Evolutionary conservation across 768 basidiomycete species (phyloP).

Genomic region (Leccinum variicolor): DNA sequence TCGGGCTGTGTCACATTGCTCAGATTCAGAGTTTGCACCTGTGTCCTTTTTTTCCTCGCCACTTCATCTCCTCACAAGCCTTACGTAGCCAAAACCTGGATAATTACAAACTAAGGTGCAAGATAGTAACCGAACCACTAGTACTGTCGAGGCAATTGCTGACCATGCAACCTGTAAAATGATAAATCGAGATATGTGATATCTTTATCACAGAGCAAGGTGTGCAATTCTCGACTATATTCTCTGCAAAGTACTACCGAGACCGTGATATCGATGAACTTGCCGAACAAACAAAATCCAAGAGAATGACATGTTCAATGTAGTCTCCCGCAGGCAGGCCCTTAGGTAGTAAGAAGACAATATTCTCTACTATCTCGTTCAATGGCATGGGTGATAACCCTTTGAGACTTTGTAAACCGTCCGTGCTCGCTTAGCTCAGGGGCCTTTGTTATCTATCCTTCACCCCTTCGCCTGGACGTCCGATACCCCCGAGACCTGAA

Average conservation of each 20-base stretch:
- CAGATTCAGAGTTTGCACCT: not conserved
- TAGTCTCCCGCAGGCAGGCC: not conserved
- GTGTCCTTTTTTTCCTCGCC: not conserved
- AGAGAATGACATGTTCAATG: slow-evolving; percentile 2
- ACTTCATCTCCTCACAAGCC: slow-evolving; percentile 2
- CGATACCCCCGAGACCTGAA: slow-evolving; percentile 12
- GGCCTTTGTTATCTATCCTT: slow-evolving; percentile 25
- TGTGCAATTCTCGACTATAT: slow-evolving; percentile 24
- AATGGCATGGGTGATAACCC: slow-evolving; percentile 4
- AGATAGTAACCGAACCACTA: slow-evolving; percentile 15
- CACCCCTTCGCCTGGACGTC: slow-evolving; percentile 21
- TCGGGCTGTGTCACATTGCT: not conserved
- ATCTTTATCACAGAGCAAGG: slow-evolving; percentile 29
- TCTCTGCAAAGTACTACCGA: slow-evolving; percentile 11
- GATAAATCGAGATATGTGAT: no score
- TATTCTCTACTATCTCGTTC: slow-evolving; percentile 5
- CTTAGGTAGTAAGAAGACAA: slow-evolving; percentile 1
- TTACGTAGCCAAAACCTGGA: slow-evolving; percentile 10
- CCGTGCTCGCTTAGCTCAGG: slow-evolving; percentile 3
- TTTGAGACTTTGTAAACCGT: not conserved
- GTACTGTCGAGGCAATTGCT: slow-evolving; percentile 24
- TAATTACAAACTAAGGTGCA: not conserved
- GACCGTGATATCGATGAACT: slow-evolving; percentile 21
- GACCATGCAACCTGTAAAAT: no score
- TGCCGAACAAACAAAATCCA: slow-evolving; percentile 12